These are phyloP conservation scores for Kodamaea restingae DNA, from an alignment of 805 yeast species.

Conservation along the genomic window DNA sequence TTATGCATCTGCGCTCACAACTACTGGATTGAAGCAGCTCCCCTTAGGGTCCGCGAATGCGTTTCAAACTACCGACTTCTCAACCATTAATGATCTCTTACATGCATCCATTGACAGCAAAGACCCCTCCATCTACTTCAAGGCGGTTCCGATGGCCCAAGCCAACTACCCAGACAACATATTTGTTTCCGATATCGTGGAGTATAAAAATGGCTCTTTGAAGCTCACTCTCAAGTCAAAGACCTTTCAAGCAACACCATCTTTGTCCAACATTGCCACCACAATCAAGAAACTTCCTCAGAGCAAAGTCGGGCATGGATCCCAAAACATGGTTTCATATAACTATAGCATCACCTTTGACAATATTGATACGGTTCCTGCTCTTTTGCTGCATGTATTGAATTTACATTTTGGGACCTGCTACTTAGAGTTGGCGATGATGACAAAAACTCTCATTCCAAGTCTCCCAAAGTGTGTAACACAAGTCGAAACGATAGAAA, in stretches of 20 bases:
- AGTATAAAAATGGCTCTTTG: constrained; percentile 7
- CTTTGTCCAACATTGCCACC: constrained; percentile 9
- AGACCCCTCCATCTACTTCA: constrained; percentile 3
- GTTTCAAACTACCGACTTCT: not conserved
- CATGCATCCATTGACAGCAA: not conserved
- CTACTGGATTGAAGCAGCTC: not conserved
- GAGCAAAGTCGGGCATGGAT: constrained; percentile 20
- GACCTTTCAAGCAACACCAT: constrained; percentile 10
- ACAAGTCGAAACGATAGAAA: not conserved
- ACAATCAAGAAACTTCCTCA: constrained; percentile 10
- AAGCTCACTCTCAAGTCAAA: constrained; percentile 5
- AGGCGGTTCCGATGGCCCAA: constrained; percentile 5
- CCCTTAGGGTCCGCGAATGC: not conserved
- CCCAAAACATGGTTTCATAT: constrained; percentile 13
- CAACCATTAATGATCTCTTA: not conserved
- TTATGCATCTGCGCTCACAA: not conserved
- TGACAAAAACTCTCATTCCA: not conserved
- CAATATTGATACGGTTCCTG: constrained; percentile 4
- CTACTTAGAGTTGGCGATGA: not conserved
- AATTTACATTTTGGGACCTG: not conserved
- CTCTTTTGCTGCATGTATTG: constrained; percentile 7
- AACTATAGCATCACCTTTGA: constrained; percentile 9
- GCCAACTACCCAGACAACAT: not conserved
- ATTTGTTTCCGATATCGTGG: constrained; percentile 1
- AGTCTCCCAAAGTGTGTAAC: not conserved